Conservation (phyloP, 2,329 filamentous ascomycete species). For the Cladosporium sp. region DNA sequence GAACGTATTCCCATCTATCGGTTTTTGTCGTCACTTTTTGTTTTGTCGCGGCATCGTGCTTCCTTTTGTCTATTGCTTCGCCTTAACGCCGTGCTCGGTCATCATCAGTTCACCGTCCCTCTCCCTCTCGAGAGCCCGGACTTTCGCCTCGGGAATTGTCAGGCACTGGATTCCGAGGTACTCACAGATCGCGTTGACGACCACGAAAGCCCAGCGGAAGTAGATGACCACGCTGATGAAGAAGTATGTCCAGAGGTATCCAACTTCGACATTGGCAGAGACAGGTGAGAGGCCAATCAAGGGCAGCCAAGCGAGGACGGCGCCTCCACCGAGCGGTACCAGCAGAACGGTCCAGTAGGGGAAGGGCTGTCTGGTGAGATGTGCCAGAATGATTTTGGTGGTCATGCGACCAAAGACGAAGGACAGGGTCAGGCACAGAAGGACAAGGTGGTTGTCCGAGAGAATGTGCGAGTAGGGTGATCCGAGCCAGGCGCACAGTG, state of each 20-base stretch:
- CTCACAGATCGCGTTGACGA: constrained; percentile 84
- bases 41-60: not conserved
- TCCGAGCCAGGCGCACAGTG: constrained; percentile 77
- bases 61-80: not conserved
- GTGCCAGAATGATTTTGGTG: constrained; percentile 96
- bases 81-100: constrained; percentile 4
- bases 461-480: constrained; percentile 81
- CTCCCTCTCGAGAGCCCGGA: constrained; percentile 23
- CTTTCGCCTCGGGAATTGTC: constrained; percentile 57
- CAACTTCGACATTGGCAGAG: constrained; percentile 57
- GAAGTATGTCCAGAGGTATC: constrained; percentile 81
- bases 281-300: constrained; percentile 64
- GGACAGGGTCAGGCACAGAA: constrained; percentile 91
- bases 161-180: constrained; percentile 92
- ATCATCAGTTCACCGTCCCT: constrained; percentile 7
- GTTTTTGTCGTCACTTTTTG: not conserved
- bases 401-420: constrained; percentile 98
- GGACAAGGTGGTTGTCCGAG: constrained; percentile 75
- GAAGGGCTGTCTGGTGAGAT: constrained; percentile 88
- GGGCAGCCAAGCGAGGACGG: constrained; percentile 75
- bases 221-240: constrained; percentile 79
- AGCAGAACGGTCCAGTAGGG: constrained; percentile 95
- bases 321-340: constrained; percentile 77
- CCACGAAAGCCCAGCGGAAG: constrained; percentile 84
- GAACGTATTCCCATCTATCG: constrained; percentile 4